These are phyloP conservation scores for Jaapia argillacea DNA, from an alignment of 768 basidiomycete species.

Conservation along the genomic window DNA sequence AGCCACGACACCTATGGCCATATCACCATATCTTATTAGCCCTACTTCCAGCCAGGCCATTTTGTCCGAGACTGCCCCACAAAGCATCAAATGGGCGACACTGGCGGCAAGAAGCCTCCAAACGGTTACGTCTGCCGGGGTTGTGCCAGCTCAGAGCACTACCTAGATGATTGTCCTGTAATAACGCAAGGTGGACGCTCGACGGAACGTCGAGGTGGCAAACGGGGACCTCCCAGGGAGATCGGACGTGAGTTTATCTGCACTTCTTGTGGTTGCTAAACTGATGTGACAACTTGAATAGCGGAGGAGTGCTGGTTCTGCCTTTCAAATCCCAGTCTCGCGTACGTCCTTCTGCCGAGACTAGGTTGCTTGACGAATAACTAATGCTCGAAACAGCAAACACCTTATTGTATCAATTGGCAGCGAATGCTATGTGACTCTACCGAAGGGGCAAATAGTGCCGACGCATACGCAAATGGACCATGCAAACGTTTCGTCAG, in stretches of 20 bases:
- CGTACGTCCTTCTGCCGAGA: slow-evolving; percentile 35
- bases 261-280: not conserved
- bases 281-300: slow-evolving; percentile 17
- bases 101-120: slow-evolving; percentile 73
- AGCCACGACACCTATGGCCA: slow-evolving; percentile 9
- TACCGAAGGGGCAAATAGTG: slow-evolving; percentile 94
- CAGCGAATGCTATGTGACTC: slow-evolving; percentile 83
- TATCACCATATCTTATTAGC: slow-evolving; percentile 1
- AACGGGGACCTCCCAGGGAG: slow-evolving; percentile 58
- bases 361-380: not conserved
- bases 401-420: slow-evolving; percentile 95
- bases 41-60: slow-evolving; percentile 55
- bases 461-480: slow-evolving; percentile 57
- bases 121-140: slow-evolving; percentile 87
- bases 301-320: slow-evolving; percentile 99
- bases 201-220: slow-evolving; percentile 26
- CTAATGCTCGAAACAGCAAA: slow-evolving; percentile 42
- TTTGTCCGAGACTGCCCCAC: slow-evolving; percentile 86
- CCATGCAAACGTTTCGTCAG: slow-evolving; percentile 27
- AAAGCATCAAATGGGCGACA: slow-evolving; percentile 67
- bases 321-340: slow-evolving; percentile 84
- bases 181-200: slow-evolving; percentile 40
- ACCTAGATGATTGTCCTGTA: slow-evolving; percentile 77
- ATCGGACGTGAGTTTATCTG: slow-evolving; percentile 53
- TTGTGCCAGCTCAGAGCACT: slow-evolving; percentile 82